Conservation (phyloP, 257 asterid genomes). For the Nicotiana knightiana region DNA sequence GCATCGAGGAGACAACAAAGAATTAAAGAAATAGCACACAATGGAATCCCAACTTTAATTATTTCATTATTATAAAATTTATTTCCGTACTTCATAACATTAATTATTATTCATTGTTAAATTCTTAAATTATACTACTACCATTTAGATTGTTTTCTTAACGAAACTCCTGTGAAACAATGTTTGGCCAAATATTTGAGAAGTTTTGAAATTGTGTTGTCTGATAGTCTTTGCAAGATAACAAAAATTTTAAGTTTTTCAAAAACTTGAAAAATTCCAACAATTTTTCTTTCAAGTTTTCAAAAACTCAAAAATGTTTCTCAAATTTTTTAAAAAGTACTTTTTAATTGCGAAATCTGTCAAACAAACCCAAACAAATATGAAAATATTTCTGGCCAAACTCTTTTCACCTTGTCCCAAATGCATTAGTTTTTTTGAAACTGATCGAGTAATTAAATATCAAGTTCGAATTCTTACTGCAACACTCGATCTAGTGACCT, state of each 20-base stretch:
- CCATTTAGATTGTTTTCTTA: neutral
- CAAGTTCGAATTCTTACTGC: neutral
- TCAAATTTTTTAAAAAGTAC: neutral
- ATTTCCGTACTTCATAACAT: neutral
- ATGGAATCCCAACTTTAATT: constrained; percentile 21
- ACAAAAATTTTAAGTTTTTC: neutral
- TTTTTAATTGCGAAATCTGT: neutral
- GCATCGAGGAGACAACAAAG: neutral
- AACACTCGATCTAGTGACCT: neutral
- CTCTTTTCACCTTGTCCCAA: neutral
- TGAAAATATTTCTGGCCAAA: neutral
- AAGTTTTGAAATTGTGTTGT: neutral
- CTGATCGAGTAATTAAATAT: neutral
- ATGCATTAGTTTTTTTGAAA: neutral
- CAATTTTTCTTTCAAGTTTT: no score
- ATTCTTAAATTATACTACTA: neutral
- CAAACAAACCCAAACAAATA: neutral
- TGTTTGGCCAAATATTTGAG: neutral
- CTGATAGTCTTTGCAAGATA: neutral
- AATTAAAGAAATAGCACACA: neutral
- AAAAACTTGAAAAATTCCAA: neutral
- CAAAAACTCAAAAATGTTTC: neutral
- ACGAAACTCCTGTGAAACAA: neutral
- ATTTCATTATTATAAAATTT: constrained; percentile 5
- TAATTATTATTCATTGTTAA: neutral